Evolutionary conservation across 257 asterid genomes (phyloP), one percentile per base, ranked within the genome.

Genomic region (Solanum piurae): DNA sequence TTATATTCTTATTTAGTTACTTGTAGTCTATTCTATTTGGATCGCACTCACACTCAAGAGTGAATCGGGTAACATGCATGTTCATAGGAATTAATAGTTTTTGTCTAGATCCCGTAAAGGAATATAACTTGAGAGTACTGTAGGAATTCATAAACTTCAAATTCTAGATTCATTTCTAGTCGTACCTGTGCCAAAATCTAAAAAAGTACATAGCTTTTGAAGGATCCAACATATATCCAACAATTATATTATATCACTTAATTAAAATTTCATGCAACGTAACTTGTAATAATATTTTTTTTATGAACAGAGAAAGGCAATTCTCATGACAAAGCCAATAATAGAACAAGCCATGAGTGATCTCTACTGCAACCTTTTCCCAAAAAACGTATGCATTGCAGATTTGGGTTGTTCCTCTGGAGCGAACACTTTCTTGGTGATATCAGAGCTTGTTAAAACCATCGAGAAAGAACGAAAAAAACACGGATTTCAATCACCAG

Each of bases 301-400:
- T 36, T 6, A 21, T 40, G 60, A 49, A 85, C 89, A 93, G 93
- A 31, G 91, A 89, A 87, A 92, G 77, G 93, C 87, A 80, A 92
- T 93, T 40, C 88, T 80, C 34, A 89, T 89, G 93, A 91, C 92
- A 18, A 89, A 80, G 88, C 84, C 89, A 36, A 88, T 93, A 69
- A 79, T n/a, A 25, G 94, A 89, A 68, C 92, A 90, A 64, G 93
- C 95, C 38, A 89, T 93, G 31, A 88, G 83, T 31, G 86, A 89
- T 10, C 37, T 93, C 5, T 44, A 72, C 52, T 2, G 79, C 77
- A 37, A 13, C 34, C 82, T 84, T 46, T 27, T 34, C 38, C 84
- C 89, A 20, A 9, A 66, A 44, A 12, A 13, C 29, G 66, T 83
- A 62, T 40, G 52, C 44, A 87, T 87, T n/a, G 87, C 85, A 5